A percentile compares a stretch with the other conserved stretches of the same genome.
phyloP scores from a whole-genome alignment of 2,329 filamentous ascomycete genomes.

The Neonectria neomacrospora region DNA sequence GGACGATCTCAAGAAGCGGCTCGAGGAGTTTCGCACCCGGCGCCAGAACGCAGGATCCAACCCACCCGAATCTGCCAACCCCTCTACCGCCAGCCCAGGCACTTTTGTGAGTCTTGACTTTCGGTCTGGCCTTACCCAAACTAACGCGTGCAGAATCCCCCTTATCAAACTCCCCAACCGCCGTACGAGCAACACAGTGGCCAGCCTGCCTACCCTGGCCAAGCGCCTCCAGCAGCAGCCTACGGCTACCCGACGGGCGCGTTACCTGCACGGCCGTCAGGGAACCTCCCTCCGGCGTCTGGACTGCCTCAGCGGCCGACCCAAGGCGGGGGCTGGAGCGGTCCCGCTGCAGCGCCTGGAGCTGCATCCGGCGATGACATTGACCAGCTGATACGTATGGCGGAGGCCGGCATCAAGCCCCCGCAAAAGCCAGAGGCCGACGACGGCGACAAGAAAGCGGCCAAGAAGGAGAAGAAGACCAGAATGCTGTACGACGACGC shows the following conservation, averaged over 20 bases:
- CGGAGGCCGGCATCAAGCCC: conserved; percentile 68
- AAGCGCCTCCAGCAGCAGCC: conserved; percentile 37
- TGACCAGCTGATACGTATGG: conserved; percentile 72
- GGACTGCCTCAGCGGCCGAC: conserved; percentile 59
- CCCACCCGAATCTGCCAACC: conserved; percentile 54
- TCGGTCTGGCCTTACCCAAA: neutral
- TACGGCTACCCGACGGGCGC: conserved; percentile 54
- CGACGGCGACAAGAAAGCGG: conserved; percentile 70
- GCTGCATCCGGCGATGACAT: conserved; percentile 66
- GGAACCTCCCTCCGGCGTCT: conserved; percentile 50
- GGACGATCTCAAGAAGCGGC: conserved; percentile 81
- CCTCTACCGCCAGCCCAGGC: conserved; percentile 59
- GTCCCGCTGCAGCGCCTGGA: conserved; percentile 34
- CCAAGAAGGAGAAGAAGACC: conserved; percentile 73
- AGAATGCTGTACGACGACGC: conserved; percentile 86
- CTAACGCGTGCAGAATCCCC: conserved; percentile 49
- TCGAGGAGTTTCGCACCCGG: conserved; percentile 80
- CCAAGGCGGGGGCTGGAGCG: conserved; percentile 48
- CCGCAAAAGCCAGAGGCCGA: conserved; percentile 53
- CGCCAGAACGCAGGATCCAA: conserved; percentile 66
- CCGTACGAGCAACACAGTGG: conserved; percentile 36
- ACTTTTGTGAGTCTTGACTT: conserved; percentile 65
- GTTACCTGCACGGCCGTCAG: conserved; percentile 60
- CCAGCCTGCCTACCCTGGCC: conserved; percentile 40
- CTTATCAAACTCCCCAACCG: conserved; percentile 48